A percentile compares a stretch with the other conserved stretches of the same genome.
Evolutionary conservation across 2,329 filamentous ascomycete genomes (phyloP).

Genomic region (Phialocephala subalpina): DNA sequence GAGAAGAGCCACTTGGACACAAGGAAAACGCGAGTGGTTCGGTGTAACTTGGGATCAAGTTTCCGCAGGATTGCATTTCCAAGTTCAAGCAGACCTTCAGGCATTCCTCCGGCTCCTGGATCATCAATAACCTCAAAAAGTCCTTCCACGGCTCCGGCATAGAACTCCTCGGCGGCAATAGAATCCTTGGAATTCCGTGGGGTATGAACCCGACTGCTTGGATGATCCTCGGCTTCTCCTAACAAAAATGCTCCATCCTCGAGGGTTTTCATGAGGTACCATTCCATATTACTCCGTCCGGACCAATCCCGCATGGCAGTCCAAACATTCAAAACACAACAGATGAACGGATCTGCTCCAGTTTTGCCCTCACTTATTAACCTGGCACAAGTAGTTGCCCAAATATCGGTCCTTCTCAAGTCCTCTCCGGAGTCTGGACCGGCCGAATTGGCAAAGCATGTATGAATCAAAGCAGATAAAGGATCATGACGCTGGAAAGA

Average conservation of each 20-base stretch:
- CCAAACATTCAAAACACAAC: conserved; percentile 88
- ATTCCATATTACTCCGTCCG: conserved; percentile 87
- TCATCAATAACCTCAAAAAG: conserved; percentile 90
- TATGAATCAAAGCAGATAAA: conserved; percentile 84
- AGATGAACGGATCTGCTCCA: conserved; percentile 81
- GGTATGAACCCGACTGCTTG: conserved; percentile 74
- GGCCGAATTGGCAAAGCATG: conserved; percentile 86
- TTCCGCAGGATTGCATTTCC: conserved; percentile 84
- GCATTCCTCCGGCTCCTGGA: conserved; percentile 83
- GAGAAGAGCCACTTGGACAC: conserved; percentile 94
- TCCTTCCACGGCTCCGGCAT: conserved; percentile 79
- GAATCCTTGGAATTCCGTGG: conserved; percentile 81
- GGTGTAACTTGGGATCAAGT: conserved; percentile 74
- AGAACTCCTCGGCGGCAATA: conserved; percentile 86
- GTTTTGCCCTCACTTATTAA: conserved; percentile 81
- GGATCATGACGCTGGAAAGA: conserved; percentile 91
- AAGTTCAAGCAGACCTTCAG: conserved; percentile 83
- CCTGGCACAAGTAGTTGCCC: conserved; percentile 87
- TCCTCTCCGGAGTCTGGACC: conserved; percentile 85
- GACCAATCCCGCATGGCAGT: conserved; percentile 88
- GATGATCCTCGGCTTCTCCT: conserved; percentile 83
- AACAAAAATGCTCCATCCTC: conserved; percentile 92
- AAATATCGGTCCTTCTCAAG: conserved; percentile 79
- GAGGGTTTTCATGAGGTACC: conserved; percentile 93
- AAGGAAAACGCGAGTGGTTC: conserved; percentile 81